Conservation (phyloP, 306 rosid species). For the Gynostemma pentaphyllum region DNA sequence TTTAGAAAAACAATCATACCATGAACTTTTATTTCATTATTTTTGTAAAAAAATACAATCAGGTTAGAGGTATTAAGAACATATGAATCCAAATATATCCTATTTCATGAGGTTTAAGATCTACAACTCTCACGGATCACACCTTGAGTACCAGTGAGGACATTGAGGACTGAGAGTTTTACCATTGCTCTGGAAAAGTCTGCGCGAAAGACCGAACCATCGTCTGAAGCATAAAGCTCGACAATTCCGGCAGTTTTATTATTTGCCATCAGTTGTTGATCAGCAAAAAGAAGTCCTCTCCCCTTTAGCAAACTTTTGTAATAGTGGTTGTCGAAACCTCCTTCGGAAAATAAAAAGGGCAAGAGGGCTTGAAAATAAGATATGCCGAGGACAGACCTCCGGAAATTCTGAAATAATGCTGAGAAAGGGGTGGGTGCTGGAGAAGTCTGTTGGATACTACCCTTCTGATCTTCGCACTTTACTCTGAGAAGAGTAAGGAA, state of each 20-base stretch:
- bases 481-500: conserved; percentile 44
- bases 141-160: conserved; percentile 26
- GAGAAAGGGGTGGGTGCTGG: conserved; percentile 10
- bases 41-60: no score
- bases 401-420: conserved; percentile 11
- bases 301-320: conserved; percentile 50
- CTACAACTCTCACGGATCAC: conserved; percentile 19
- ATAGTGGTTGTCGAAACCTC: conserved; percentile 55
- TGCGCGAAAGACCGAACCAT: conserved; percentile 59
- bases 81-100: neutral
- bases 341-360: conserved; percentile 40
- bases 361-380: conserved; percentile 33
- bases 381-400: conserved; percentile 23
- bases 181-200: conserved; percentile 62
- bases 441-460: neutral
- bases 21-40: no score
- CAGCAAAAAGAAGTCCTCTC: conserved; percentile 71
- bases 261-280: conserved; percentile 69
- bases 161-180: conserved; percentile 54
- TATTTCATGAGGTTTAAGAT: neutral
- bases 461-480: conserved; percentile 25
- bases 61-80: no score
- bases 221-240: conserved; percentile 63
- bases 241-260: conserved; percentile 51
- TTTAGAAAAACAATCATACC: no score